Evolutionary conservation across 768 basidiomycete genomes (phyloP).

Genomic region (Boletus insuetus): DNA sequence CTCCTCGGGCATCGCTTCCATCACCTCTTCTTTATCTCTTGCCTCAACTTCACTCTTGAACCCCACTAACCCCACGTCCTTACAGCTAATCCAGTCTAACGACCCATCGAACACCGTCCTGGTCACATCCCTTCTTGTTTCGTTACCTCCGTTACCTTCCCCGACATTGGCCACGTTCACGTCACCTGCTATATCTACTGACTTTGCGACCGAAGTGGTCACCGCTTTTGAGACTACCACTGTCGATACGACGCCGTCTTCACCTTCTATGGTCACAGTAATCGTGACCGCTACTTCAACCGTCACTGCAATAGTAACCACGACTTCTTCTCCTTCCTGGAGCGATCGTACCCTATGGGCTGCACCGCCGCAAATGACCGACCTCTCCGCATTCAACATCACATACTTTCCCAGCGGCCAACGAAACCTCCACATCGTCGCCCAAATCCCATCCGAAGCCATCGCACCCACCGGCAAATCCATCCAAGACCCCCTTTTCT

Average conservation of each 20-base stretch:
- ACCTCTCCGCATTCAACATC: constrained; percentile 60
- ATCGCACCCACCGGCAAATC: constrained; percentile 21
- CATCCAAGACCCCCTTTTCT: constrained; percentile 3
- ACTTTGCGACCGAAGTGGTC: constrained; percentile 9
- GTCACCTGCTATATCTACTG: neutral
- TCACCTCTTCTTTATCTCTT: neutral
- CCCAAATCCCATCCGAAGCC: constrained; percentile 42
- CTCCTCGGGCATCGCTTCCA: neutral
- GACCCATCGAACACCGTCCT: neutral
- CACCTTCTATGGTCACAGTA: constrained; percentile 7
- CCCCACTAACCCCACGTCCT: neutral
- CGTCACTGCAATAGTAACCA: neutral
- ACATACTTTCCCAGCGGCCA: constrained; percentile 52
- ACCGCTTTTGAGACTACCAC: constrained; percentile 12
- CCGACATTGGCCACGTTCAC: neutral
- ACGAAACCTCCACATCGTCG: constrained; percentile 55
- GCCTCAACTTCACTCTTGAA: neutral
- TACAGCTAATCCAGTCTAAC: neutral
- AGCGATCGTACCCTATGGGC: constrained; percentile 41
- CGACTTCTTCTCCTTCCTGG: constrained; percentile 12
- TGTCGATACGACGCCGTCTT: neutral
- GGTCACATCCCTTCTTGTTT: neutral
- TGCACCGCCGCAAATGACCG: constrained; percentile 49
- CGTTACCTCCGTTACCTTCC: neutral
- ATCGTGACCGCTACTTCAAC: constrained; percentile 4